Evolutionary conservation across 1,139 yeast species (phyloP).

Genomic region (Debaryomyces robertsiae): DNA sequence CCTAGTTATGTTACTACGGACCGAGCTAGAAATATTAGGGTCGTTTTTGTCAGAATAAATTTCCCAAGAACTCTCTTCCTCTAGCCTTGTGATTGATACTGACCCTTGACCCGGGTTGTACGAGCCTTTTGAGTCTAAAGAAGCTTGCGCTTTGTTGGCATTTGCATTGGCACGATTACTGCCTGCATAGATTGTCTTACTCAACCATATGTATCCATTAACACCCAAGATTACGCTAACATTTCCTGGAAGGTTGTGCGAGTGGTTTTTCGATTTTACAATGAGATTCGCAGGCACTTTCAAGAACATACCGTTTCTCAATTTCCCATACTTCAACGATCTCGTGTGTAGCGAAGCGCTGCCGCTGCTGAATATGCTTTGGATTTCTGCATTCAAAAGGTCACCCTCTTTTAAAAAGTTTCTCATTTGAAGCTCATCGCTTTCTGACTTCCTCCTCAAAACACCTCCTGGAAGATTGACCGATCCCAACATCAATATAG

Average conservation of each 20-base stretch:
- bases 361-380: conserved; percentile 85
- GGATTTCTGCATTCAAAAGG: conserved; percentile 92
- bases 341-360: conserved; percentile 94
- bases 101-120: conserved; percentile 62
- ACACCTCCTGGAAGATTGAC: conserved; percentile 98
- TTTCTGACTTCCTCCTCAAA: conserved; percentile 87
- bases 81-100: conserved; percentile 79
- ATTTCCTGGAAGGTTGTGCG: conserved; percentile 86
- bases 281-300: conserved; percentile 81
- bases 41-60: conserved; percentile 93
- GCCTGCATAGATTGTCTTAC: conserved; percentile 56
- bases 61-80: conserved; percentile 94
- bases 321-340: conserved; percentile 90
- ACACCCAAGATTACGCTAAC: conserved; percentile 90
- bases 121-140: conserved; percentile 42
- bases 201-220: conserved; percentile 92
- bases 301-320: conserved; percentile 85
- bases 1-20: conserved; percentile 76
- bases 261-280: conserved; percentile 82
- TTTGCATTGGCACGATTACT: conserved; percentile 16
- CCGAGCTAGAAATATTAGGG: conserved; percentile 53
- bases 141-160: conserved; percentile 40
- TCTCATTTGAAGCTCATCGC: conserved; percentile 96
- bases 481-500: conserved; percentile 88
- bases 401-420: conserved; percentile 96